Percentiles rank a stretch among this genome's conserved stretches.
These are phyloP conservation scores for Fusarium anthophilum DNA, from an alignment of 2,329 filamentous ascomycete genomes.

Conservation along the genomic window DNA sequence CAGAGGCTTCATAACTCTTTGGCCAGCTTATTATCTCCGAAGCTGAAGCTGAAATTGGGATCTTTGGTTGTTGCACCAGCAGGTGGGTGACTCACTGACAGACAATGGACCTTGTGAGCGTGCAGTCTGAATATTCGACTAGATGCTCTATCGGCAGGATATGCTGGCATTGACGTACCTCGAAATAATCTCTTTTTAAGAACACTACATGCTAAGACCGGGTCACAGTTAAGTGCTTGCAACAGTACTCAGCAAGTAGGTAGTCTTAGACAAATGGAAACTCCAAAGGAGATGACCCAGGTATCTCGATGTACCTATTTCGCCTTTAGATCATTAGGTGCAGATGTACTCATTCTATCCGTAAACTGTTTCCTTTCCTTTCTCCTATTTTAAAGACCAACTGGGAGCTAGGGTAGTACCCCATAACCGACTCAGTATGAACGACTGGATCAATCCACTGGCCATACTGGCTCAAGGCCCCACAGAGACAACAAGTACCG, in stretches of 20 bases:
- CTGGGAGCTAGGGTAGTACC: not conserved
- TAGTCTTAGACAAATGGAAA: not conserved
- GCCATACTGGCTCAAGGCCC: not conserved
- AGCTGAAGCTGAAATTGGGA: not conserved
- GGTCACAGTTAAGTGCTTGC: not conserved
- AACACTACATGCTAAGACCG: not conserved
- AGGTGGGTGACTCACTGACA: not conserved
- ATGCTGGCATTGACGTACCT: not conserved
- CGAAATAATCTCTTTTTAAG: not conserved
- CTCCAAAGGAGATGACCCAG: not conserved
- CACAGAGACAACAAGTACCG: not conserved
- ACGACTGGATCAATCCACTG: not conserved
- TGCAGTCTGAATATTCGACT: not conserved
- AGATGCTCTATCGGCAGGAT: not conserved
- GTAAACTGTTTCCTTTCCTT: not conserved
- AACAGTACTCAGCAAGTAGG: not conserved
- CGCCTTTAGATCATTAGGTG: not conserved
- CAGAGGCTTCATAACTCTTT: not conserved
- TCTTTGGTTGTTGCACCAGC: not conserved
- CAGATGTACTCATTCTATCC: not conserved
- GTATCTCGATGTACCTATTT: not conserved
- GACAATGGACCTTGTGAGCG: not conserved
- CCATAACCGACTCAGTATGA: not conserved
- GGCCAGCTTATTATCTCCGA: not conserved
- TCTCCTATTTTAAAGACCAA: not conserved